phyloP scores from a whole-genome alignment of 208 protist genomes.

The Leishmania martiniquensis region DNA sequence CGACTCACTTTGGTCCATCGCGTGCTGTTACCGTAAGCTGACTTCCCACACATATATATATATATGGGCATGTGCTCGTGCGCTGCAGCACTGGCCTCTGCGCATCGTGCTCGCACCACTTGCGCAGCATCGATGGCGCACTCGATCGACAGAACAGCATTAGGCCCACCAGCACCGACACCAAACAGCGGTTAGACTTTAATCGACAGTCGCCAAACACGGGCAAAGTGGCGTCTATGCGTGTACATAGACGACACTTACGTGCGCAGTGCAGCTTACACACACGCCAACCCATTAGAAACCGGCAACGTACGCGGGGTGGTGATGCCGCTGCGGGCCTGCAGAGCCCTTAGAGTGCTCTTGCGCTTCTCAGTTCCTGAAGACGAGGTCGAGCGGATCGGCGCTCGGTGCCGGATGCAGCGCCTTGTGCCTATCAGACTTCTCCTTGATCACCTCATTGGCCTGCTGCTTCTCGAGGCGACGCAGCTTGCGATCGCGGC shows the following conservation, averaged over 20 bases:
- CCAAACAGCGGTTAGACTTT: slow-evolving; percentile 2
- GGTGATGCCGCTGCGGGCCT: not conserved
- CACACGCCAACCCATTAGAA: slow-evolving; percentile 4
- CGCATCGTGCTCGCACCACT: not conserved
- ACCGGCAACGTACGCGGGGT: not conserved
- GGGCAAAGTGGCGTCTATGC: not conserved
- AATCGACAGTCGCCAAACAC: not conserved
- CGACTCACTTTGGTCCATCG: not conserved
- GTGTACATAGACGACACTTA: not conserved
- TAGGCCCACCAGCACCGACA: not conserved
- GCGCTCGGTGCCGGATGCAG: slow-evolving; percentile 59
- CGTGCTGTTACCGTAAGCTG: not conserved
- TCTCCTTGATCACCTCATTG: slow-evolving; percentile 70
- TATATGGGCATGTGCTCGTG: not conserved
- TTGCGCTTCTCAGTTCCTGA: slow-evolving; percentile 36
- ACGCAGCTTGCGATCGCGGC: slow-evolving; percentile 73
- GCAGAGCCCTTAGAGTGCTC: not conserved
- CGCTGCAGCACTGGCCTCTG: too few species aligned
- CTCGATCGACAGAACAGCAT: not conserved
- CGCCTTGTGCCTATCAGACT: slow-evolving; percentile 69
- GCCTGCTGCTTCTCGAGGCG: slow-evolving; percentile 68
- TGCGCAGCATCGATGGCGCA: not conserved
- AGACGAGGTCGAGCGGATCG: slow-evolving; percentile 77
- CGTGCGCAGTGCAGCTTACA: not conserved
- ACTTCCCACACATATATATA: too few species aligned